phyloP scores from a whole-genome alignment of 2,329 filamentous ascomycete species.

The Cladorrhinum sp. region DNA sequence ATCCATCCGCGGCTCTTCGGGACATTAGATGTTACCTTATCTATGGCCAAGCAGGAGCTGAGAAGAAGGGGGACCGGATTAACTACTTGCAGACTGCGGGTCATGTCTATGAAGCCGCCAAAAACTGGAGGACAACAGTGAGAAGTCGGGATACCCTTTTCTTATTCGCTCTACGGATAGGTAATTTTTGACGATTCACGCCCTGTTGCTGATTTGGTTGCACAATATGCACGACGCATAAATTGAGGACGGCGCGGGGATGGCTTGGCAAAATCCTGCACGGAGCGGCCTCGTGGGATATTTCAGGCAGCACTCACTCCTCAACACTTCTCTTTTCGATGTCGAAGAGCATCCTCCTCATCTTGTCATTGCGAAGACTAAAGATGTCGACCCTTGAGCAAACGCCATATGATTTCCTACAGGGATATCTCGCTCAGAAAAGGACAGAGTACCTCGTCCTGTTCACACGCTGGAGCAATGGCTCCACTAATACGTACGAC shows the following conservation, averaged over 20 bases:
- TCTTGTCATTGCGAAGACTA: not conserved
- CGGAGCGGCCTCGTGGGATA: not conserved
- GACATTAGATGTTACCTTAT: too few relatives aligned
- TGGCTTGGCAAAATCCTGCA: not conserved
- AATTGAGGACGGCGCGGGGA: not conserved
- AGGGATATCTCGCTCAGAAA: not conserved
- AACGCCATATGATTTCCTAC: not conserved
- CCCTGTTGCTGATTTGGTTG: not conserved
- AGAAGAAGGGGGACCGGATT: too few relatives aligned
- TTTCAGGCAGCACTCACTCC: not conserved
- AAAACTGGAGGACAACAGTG: too few relatives aligned
- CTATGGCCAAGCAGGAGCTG: too few relatives aligned
- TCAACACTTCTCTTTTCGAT: not conserved
- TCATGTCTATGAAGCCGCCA: too few relatives aligned
- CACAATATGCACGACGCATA: not conserved
- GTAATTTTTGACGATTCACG: not conserved
- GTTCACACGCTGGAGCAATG: not conserved
- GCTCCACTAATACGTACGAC: not conserved
- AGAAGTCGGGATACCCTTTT: too few relatives aligned
- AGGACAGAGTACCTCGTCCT: slow-evolving; percentile 9
- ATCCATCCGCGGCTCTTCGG: too few relatives aligned
- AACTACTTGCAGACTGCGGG: too few relatives aligned
- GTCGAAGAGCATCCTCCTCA: not conserved
- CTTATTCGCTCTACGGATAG: not conserved
- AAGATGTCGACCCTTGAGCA: not conserved